Evolutionary conservation across 257 asterid genomes (phyloP).

Genomic region (Misopates orontium): DNA sequence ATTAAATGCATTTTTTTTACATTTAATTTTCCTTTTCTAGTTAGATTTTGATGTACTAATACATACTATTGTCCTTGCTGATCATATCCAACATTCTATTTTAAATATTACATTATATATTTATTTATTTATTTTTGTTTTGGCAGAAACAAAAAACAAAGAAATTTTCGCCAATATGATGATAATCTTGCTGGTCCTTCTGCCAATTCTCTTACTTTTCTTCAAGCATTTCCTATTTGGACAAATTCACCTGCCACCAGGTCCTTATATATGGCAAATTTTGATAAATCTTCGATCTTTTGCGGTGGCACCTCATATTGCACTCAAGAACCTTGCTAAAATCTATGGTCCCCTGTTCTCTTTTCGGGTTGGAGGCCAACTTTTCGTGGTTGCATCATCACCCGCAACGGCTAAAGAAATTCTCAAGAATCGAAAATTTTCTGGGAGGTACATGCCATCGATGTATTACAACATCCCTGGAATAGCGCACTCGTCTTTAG

Average conservation of each 20-base stretch:
- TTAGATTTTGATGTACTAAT: no score
- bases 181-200: background rate
- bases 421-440: slow-evolving; percentile 2
- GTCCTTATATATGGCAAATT: background rate
- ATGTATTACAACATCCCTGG: slow-evolving; percentile 15
- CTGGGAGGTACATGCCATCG: slow-evolving; percentile 11
- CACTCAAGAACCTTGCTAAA: background rate
- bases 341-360: slow-evolving; percentile 29
- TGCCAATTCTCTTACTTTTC: background rate
- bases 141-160: no score
- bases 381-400: slow-evolving; percentile 27
- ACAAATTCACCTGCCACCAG: background rate
- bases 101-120: no score
- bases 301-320: background rate
- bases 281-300: background rate
- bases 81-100: no score
- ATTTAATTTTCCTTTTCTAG: no score
- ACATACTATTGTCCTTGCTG: no score
- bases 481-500: background rate
- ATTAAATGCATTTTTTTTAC: no score
- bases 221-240: background rate
- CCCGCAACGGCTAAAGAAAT: slow-evolving; percentile 2
- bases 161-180: background rate
- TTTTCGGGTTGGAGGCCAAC: slow-evolving; percentile 19
- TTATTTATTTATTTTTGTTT: no score